A percentile compares a stretch with the other conserved stretches of the same genome.
These are phyloP conservation scores for Russula griseocarnosa DNA, from an alignment of 768 basidiomycete genomes.

Conservation along the genomic window DNA sequence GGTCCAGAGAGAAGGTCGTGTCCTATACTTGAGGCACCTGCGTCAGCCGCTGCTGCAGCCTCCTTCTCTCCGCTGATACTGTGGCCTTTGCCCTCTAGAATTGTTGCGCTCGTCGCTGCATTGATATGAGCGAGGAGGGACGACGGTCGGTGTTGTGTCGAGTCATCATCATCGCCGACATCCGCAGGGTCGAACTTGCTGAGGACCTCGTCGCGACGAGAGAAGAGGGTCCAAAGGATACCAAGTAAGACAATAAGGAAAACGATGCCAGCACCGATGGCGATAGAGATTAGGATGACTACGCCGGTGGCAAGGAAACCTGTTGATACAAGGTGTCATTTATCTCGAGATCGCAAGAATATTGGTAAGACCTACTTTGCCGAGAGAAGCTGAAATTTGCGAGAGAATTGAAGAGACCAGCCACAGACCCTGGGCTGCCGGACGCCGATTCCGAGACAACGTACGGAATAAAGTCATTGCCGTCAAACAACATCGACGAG, in stretches of 20 bases:
- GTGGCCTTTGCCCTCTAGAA: slow-evolving; percentile 51
- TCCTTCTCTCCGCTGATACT: slow-evolving; percentile 50
- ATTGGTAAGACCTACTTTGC: slow-evolving; percentile 49
- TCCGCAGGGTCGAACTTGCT: slow-evolving; percentile 60
- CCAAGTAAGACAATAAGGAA: slow-evolving; percentile 83
- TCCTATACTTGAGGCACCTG: slow-evolving; percentile 32
- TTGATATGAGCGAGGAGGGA: slow-evolving; percentile 89
- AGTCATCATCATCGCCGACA: slow-evolving; percentile 67
- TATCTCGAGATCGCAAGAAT: slow-evolving; percentile 14
- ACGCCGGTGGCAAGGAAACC: slow-evolving; percentile 88
- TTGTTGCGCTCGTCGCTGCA: slow-evolving; percentile 80
- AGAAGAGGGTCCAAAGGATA: slow-evolving; percentile 85
- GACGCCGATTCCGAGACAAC: slow-evolving; percentile 60
- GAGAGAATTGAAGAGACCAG: slow-evolving; percentile 80
- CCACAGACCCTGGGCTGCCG: slow-evolving; percentile 66
- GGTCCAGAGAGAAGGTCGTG: slow-evolving; percentile 59
- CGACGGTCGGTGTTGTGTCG: slow-evolving; percentile 74
- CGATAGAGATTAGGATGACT: slow-evolving; percentile 95
- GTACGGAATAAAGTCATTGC: slow-evolving; percentile 76
- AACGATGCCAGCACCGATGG: slow-evolving; percentile 90
- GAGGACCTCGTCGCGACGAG: slow-evolving; percentile 69
- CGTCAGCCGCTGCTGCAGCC: slow-evolving; percentile 43
- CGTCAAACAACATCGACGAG: slow-evolving; percentile 86
- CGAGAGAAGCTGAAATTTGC: slow-evolving; percentile 70
- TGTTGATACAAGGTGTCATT: slow-evolving; percentile 34